A percentile compares a stretch with the other conserved stretches of the same genome.
Evolutionary conservation across 805 yeast species (phyloP).

Genomic region (Candida arabinofermentans): DNA sequence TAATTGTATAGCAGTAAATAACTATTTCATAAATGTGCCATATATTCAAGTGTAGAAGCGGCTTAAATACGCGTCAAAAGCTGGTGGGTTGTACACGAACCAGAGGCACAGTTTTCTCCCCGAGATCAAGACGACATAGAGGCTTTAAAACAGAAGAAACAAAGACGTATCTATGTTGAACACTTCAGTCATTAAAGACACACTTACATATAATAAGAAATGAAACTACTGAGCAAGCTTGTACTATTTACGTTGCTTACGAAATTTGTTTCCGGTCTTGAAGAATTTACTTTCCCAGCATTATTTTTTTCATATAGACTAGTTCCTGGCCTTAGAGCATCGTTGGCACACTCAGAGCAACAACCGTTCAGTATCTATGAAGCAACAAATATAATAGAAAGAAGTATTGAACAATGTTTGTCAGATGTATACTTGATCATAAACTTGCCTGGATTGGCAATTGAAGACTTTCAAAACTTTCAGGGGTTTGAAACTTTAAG

Average conservation of each 20-base stretch:
- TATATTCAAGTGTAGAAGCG: too few relatives aligned
- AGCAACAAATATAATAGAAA: slow-evolving; percentile 15
- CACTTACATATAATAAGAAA: too few relatives aligned
- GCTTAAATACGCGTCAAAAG: too few relatives aligned
- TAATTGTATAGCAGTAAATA: not conserved
- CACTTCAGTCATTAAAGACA: too few relatives aligned
- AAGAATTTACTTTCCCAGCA: slow-evolving; percentile 21
- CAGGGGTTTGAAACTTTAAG: slow-evolving; percentile 45
- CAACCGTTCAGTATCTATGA: slow-evolving; percentile 27
- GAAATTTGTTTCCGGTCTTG: not conserved
- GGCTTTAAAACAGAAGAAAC: too few relatives aligned
- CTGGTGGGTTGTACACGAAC: too few relatives aligned
- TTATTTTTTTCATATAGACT: slow-evolving; percentile 24
- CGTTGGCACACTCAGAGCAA: slow-evolving; percentile 29
- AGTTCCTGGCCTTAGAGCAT: slow-evolving; percentile 27
- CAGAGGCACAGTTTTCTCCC: too few relatives aligned
- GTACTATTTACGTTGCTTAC: not conserved
- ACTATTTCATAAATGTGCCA: too few relatives aligned
- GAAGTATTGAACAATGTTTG: slow-evolving; percentile 36
- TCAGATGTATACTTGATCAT: slow-evolving; percentile 57
- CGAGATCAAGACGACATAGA: too few relatives aligned
- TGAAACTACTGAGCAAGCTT: not conserved
- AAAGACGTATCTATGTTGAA: too few relatives aligned
- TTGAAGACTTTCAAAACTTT: slow-evolving; percentile 42
- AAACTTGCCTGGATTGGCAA: slow-evolving; percentile 48